Evolutionary conservation across 179 eudicot genomes (phyloP).

Genomic region (Heliamphora ciliata): DNA sequence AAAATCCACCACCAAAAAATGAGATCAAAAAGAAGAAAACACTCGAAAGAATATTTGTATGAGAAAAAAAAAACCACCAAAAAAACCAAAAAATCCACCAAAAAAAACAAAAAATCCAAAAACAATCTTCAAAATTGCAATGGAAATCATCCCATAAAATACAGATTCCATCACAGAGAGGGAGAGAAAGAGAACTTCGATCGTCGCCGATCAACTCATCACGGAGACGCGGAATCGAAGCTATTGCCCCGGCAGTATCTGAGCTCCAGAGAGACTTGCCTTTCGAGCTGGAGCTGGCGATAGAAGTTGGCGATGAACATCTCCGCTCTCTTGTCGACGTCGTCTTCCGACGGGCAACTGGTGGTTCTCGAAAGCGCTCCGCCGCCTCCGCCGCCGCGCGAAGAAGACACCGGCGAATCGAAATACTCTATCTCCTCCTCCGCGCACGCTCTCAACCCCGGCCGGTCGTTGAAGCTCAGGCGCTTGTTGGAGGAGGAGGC

Average conservation of each 20-base stretch:
- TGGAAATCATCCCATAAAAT: constrained; percentile 2
- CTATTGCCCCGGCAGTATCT: constrained; percentile 38
- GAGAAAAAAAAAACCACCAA: neutral
- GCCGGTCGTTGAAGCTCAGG: constrained; percentile 23
- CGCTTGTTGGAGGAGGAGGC: neutral
- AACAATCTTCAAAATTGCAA: neutral
- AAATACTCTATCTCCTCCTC: neutral
- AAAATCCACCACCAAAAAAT: neutral
- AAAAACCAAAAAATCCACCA: neutral
- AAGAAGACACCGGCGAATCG: neutral
- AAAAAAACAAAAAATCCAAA: neutral
- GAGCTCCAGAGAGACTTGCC: constrained; percentile 63
- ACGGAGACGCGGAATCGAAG: constrained; percentile 17
- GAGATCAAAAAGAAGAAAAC: neutral
- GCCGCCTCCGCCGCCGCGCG: neutral
- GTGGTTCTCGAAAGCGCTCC: constrained; percentile 10
- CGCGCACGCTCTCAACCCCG: constrained; percentile 11
- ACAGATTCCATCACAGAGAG: constrained; percentile 5
- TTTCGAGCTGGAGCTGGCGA: constrained; percentile 47
- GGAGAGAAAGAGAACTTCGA: neutral
- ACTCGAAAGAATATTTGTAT: neutral
- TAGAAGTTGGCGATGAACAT: constrained; percentile 21
- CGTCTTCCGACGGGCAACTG: constrained; percentile 16
- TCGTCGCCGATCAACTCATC: neutral
- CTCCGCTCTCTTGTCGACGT: constrained; percentile 21